These are phyloP conservation scores for Gorgonomyces haynaldii DNA, from an alignment of 192 early-diverging fungal species.

Conservation along the genomic window DNA sequence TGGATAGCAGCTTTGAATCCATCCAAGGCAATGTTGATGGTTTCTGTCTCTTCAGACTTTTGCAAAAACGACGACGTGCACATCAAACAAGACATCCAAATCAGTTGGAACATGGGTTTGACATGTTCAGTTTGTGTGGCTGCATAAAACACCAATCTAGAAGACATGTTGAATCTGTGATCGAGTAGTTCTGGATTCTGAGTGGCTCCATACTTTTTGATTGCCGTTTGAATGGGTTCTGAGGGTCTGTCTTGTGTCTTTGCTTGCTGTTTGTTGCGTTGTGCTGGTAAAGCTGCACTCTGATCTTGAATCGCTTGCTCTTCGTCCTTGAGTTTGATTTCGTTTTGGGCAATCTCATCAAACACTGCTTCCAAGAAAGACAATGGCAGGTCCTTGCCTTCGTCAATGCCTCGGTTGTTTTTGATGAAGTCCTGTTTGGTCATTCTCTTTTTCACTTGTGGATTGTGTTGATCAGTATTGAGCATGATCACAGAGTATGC, in stretches of 20 bases:
- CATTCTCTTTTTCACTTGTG: constrained; percentile 71
- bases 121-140: constrained; percentile 60
- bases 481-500: constrained; percentile 84
- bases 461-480: constrained; percentile 89
- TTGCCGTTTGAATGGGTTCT: constrained; percentile 28
- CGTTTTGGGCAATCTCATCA: constrained; percentile 56
- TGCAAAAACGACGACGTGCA: constrained; percentile 60
- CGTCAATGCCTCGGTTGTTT: constrained; percentile 71
- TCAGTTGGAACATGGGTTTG: constrained; percentile 63
- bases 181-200: constrained; percentile 7
- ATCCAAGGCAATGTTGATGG: constrained; percentile 23
- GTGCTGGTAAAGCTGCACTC: constrained; percentile 1
- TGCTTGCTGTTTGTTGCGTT: not conserved
- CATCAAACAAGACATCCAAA: constrained; percentile 64
- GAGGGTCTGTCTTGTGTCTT: constrained; percentile 10
- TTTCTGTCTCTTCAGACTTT: constrained; percentile 54
- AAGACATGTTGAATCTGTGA: not conserved
- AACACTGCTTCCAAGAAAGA: constrained; percentile 59
- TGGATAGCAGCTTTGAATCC: constrained; percentile 64
- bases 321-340: constrained; percentile 74
- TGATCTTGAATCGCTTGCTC: constrained; percentile 10
- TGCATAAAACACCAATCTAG: constrained; percentile 5
- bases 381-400: constrained; percentile 51
- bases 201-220: constrained; percentile 9
- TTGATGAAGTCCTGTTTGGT: constrained; percentile 66